Base-by-base conservation (phyloP, 2,329 filamentous ascomycete genomes). In the Fusarium concolor region DNA sequence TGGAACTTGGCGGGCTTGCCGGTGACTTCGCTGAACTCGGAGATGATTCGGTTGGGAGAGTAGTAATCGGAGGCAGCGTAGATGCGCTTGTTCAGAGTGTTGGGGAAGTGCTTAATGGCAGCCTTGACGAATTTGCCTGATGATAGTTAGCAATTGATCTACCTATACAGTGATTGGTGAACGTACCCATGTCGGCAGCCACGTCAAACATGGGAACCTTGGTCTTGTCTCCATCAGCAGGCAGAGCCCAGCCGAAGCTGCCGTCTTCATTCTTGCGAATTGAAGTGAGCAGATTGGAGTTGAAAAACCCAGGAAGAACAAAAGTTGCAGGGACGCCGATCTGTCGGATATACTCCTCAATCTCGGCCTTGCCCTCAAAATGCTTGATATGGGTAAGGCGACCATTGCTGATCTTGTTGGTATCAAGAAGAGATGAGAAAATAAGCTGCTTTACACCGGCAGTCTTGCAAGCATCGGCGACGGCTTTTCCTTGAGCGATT, bases 351-450 rank as follows among this genome's bases (percentile, higher is more conserved):
- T 89, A 88, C n/a, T 79, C 62, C 66, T 89, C 86, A 14, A 86
- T 81, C 31, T 83, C 76, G 28, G 85, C 84, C 73, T 90, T 90
- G 60, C 77, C 78, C 68, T 89, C 87, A 61, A 90, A 90, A 58
- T 85, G 83, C 46, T 76, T 62, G 9, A 85, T 81, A 18, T 79
- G 68, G 5, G 73, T 39, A 2, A 84, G 73, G 1, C 69, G 73
- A 4, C 82, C 83, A 1, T 76, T 75, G 39, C 79, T 78, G 5
- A 74, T 70, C 37, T 82, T 71, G 3, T 75, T 78, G 28, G 79
- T 74, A 61, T 83, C 70, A 37, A 81, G 73, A 37, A 84, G 77
- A 10, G 82, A 82, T 10, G 81, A 84, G 75, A 80, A 85, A 64
- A 85, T 76, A 43, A 83, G 74, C 60, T 84, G 82, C 68, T 83